Percentiles rank a stretch among this genome's conserved stretches.
These are phyloP conservation scores for Microbotryomycetes sp. DNA, from an alignment of 1,284 basidiomycete species.

Conservation along the genomic window DNA sequence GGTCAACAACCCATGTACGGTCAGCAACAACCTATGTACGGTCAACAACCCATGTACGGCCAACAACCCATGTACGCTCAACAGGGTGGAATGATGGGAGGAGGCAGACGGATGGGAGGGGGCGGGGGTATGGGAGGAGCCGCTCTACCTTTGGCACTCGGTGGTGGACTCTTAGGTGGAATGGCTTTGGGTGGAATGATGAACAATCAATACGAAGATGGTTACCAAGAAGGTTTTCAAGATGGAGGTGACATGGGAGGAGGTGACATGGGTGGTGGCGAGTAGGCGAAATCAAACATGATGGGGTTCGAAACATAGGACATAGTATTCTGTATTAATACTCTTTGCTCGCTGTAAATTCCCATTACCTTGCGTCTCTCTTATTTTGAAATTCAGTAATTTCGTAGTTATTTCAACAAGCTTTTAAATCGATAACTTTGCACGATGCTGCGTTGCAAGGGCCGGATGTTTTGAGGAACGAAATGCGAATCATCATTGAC, in stretches of 20 bases:
- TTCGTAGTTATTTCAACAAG: too few relatives aligned
- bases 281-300: too few relatives aligned
- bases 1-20: neutral
- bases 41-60: conserved; percentile 1
- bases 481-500: too few relatives aligned
- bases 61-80: neutral
- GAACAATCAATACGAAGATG: neutral
- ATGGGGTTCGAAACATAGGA: too few relatives aligned
- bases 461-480: too few relatives aligned
- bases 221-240: neutral
- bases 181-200: neutral
- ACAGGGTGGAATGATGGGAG: neutral
- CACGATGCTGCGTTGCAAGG: too few relatives aligned
- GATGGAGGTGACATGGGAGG: neutral
- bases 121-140: neutral
- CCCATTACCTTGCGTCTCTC: too few relatives aligned
- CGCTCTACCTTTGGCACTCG: neutral
- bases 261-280: neutral
- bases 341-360: too few relatives aligned
- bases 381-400: too few relatives aligned
- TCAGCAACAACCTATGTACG: neutral
- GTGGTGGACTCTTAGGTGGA: neutral
- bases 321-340: too few relatives aligned
- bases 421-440: too few relatives aligned
- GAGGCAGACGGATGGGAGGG: neutral